These are phyloP conservation scores for Endotrypanum monterogeii DNA, from an alignment of 208 protist species.

Conservation along the genomic window DNA sequence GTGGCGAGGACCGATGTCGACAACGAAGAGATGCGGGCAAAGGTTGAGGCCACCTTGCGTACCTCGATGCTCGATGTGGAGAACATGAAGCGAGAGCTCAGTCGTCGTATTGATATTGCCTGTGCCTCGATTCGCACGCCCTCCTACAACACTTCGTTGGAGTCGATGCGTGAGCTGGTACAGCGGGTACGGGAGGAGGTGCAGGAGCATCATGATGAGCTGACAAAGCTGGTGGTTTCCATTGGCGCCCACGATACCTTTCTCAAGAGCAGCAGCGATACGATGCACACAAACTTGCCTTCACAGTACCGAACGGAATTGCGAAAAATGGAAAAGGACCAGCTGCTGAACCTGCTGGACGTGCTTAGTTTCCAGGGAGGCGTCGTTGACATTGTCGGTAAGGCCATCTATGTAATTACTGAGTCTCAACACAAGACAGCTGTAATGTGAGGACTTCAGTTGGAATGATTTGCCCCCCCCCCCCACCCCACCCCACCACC, in stretches of 20 bases:
- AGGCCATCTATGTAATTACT: constrained; percentile 73
- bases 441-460: constrained; percentile 46
- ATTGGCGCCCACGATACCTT: constrained; percentile 84
- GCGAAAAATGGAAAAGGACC: constrained; percentile 70
- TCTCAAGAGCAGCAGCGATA: constrained; percentile 54
- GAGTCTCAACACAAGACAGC: constrained; percentile 52
- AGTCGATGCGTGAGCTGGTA: constrained; percentile 63
- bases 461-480: too few relatives aligned
- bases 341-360: constrained; percentile 79
- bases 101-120: constrained; percentile 68
- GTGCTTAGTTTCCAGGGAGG: constrained; percentile 81
- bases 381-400: constrained; percentile 76
- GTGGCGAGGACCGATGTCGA: constrained; percentile 63
- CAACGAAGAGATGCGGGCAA: constrained; percentile 56
- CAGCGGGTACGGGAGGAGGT: constrained; percentile 63
- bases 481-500: too few relatives aligned
- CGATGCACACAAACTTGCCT: constrained; percentile 85
- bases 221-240: constrained; percentile 73
- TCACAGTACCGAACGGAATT: constrained; percentile 64
- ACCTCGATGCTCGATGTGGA: constrained; percentile 59
- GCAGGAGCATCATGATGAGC: constrained; percentile 71
- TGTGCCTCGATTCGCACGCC: constrained; percentile 65
- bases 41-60: constrained; percentile 61
- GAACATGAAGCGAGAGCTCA: constrained; percentile 76
- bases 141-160: constrained; percentile 77